Evolutionary conservation across 225 moss, liverwort and hornwort species (phyloP), one percentile per base, ranked within the genome.

Genomic region (Rhytidiadelphus loreus): DNA sequence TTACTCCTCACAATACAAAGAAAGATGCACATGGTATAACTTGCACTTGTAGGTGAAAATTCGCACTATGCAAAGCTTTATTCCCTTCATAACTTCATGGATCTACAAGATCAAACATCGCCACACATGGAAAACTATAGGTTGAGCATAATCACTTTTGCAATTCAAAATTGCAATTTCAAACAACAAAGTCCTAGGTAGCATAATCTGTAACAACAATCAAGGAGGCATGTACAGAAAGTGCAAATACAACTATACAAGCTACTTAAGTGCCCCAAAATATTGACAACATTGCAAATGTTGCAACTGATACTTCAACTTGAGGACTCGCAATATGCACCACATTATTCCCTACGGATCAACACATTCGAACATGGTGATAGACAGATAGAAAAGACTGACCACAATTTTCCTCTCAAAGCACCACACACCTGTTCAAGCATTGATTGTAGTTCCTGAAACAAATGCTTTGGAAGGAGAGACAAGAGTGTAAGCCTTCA

Each of bases 91-190:
- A 16, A 9, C 26, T 41, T 71, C 25, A 71, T 0, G 13, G 3
- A 43, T 43, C 5, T 43, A 3, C 16, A 41, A 70, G 41, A 41
- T 2, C 1, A 7, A 43, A 71, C 41, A 26, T 4, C 8, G 3
- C 9, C 5, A 26, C 26, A 43, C 26, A 43, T 71, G 8, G 1
- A 3, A 8, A 8, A 26, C 5, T 41, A 1, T 16, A 71, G 5
- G 15, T 4, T 0, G 1, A 43, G 1, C 5, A 16, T 41, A 16
- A 9, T 4, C 43, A 71, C 43, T 71, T 16, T 5, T 43, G 0
- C 8, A 43, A 43, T 26, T n/a, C 13, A 23, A 68, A 12, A 68
- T 2, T 39, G 5, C 8, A 33, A 64, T 17, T 7, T 13, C 4
- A 64, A 2, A 64, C 8, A 2, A 17, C 1, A 3, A 64, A 33